Evolutionary conservation across 768 basidiomycete genomes (phyloP).

Genomic region (Amanita jacksonii): DNA sequence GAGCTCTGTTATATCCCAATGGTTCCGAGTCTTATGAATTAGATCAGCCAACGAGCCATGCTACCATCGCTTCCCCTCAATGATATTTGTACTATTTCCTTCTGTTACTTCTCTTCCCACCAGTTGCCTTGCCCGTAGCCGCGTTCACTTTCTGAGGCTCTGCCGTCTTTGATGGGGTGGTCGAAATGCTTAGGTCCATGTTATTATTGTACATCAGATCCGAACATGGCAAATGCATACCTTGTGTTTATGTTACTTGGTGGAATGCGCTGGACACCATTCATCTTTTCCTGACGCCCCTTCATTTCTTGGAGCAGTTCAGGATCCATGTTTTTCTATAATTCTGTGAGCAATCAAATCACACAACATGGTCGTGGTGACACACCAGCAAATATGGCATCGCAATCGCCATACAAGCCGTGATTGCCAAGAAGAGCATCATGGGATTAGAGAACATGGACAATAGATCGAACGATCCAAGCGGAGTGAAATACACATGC

Average conservation of each 20-base stretch:
- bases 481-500: conserved; percentile 57
- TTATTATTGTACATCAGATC: neutral
- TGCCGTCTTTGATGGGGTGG: conserved; percentile 24
- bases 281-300: conserved; percentile 47
- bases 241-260: conserved; percentile 49
- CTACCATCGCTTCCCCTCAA: neutral
- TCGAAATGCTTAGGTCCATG: conserved; percentile 28
- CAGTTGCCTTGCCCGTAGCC: neutral
- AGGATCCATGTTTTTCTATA: conserved; percentile 70
- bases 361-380: neutral
- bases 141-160: conserved; percentile 11
- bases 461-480: conserved; percentile 62
- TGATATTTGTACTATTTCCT: neutral
- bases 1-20: conserved; percentile 45
- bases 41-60: neutral
- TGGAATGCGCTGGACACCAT: conserved; percentile 45
- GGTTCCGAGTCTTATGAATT: conserved; percentile 5
- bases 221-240: conserved; percentile 34
- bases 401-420: conserved; percentile 55
- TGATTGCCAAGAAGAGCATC: conserved; percentile 70
- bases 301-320: conserved; percentile 57
- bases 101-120: conserved; percentile 10
- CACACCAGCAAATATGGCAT: conserved; percentile 72
- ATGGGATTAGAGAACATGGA: conserved; percentile 79
- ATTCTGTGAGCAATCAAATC: conserved; percentile 8